A percentile compares a stretch with the other conserved stretches of the same genome.
phyloP scores from a whole-genome alignment of 2,329 filamentous ascomycete species.

The Ramularia endophylla region DNA sequence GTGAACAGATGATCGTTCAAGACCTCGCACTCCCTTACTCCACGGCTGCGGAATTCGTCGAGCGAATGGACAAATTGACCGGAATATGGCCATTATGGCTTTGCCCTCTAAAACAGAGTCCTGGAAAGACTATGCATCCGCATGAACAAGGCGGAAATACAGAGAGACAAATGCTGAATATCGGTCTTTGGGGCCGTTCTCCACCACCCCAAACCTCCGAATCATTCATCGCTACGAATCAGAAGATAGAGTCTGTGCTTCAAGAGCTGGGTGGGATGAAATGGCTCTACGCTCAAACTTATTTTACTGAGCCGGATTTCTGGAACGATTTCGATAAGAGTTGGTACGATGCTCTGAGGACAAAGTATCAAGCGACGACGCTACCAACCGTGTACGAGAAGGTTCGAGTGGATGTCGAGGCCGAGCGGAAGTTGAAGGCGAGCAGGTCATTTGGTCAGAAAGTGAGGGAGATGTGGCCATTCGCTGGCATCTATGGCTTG shows the following conservation, averaged over 20 bases:
- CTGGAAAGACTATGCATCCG: slow-evolving; percentile 28
- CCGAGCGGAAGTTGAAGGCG: slow-evolving; percentile 39
- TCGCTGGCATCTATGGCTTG: slow-evolving; percentile 17
- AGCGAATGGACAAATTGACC: slow-evolving; percentile 35
- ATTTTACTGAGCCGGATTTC: slow-evolving; percentile 63
- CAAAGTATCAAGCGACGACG: slow-evolving; percentile 53
- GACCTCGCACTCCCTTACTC: slow-evolving; percentile 50
- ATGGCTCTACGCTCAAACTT: slow-evolving; percentile 65
- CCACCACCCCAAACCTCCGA: slow-evolving; percentile 33
- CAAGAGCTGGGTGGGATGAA: slow-evolving; percentile 59
- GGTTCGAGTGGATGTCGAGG: slow-evolving; percentile 46
- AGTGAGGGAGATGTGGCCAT: slow-evolving; percentile 30
- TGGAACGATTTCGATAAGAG: slow-evolving; percentile 57
- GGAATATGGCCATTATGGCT: slow-evolving; percentile 46
- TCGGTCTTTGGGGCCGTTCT: slow-evolving; percentile 56
- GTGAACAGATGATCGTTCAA: slow-evolving; percentile 58
- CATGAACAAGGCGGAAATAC: slow-evolving; percentile 22
- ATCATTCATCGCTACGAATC: slow-evolving; percentile 51
- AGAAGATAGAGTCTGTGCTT: slow-evolving; percentile 55
- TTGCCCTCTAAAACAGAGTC: slow-evolving; percentile 37
- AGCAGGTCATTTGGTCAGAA: slow-evolving; percentile 39
- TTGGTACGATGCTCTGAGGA: slow-evolving; percentile 54
- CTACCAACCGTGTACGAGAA: slow-evolving; percentile 64
- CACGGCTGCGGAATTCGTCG: slow-evolving; percentile 39
- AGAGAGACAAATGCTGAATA: slow-evolving; percentile 48